Evolutionary conservation across 2,329 filamentous ascomycete genomes (phyloP).

Genomic region (Scolecobasidium constrictum): DNA sequence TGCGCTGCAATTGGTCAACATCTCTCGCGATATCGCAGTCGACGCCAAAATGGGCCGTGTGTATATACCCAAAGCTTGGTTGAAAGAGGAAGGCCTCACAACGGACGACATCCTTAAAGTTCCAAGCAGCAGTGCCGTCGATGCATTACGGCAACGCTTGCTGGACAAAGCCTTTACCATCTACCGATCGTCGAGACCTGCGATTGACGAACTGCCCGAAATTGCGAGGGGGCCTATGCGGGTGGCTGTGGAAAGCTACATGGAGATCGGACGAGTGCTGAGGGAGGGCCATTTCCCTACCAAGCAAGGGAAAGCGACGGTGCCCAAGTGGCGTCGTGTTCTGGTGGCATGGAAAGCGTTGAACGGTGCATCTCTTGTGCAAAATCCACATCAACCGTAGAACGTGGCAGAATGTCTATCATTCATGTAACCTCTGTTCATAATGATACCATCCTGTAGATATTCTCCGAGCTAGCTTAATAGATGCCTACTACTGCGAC

Average conservation of each 20-base stretch:
- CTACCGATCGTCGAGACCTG: constrained; percentile 43
- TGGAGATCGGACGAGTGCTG: constrained; percentile 62
- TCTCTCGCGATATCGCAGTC: constrained; percentile 59
- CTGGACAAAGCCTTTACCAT: constrained; percentile 50
- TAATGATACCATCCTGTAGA: no score
- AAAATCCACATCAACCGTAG: no score
- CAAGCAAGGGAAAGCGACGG: constrained; percentile 35
- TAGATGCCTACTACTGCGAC: no score
- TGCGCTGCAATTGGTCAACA: constrained; percentile 68
- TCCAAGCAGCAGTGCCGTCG: constrained; percentile 37
- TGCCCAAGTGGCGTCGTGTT: constrained; percentile 38
- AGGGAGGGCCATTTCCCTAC: constrained; percentile 33
- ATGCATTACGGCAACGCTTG: constrained; percentile 41
- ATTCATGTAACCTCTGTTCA: no score
- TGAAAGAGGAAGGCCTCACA: constrained; percentile 45
- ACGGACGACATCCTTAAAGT: constrained; percentile 43
- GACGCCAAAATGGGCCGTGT: constrained; percentile 56
- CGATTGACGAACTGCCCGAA: constrained; percentile 50
- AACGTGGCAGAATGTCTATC: no score
- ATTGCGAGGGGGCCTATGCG: constrained; percentile 53
- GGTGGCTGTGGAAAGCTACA: constrained; percentile 64
- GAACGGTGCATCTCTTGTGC: no score
- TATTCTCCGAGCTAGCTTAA: no score
- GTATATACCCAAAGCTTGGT: constrained; percentile 57
- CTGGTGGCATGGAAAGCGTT: constrained; percentile 41